Percentiles rank a stretch among this genome's conserved stretches.
phyloP scores from a whole-genome alignment of 306 rosid species.

The Purshia tridentata region DNA sequence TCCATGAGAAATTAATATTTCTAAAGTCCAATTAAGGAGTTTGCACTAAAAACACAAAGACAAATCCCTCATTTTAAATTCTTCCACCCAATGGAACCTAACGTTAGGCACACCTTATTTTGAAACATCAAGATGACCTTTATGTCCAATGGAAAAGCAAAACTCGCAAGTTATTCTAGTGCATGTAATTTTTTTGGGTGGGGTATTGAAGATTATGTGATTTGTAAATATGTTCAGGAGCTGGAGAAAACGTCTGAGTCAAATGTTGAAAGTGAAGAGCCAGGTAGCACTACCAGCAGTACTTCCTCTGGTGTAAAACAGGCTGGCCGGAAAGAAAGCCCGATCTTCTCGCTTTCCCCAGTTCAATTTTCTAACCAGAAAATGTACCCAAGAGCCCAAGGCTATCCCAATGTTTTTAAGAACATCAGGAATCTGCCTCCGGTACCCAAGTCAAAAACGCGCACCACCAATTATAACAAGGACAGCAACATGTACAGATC shows the following conservation, averaged over 20 bases:
- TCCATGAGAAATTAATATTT: no score
- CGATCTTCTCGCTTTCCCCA: slow-evolving; percentile 42
- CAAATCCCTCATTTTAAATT: no score
- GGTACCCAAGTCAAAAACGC: slow-evolving; percentile 45
- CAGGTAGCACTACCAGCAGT: slow-evolving; percentile 34
- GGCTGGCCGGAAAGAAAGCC: slow-evolving; percentile 41
- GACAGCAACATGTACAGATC: slow-evolving; percentile 37
- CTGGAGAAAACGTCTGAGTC: slow-evolving; percentile 24
- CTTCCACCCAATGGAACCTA: no score
- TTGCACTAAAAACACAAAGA: no score
- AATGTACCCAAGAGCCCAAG: slow-evolving; percentile 7
- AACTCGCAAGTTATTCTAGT: background rate
- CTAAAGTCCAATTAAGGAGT: no score
- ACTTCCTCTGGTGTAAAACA: slow-evolving; percentile 50
- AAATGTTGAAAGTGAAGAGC: slow-evolving; percentile 43
- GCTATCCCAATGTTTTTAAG: slow-evolving; percentile 26
- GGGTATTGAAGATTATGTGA: background rate
- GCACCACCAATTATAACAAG: slow-evolving; percentile 24
- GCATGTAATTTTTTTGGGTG: no score
- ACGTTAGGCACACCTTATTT: background rate
- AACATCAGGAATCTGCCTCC: slow-evolving; percentile 46
- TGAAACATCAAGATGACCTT: background rate
- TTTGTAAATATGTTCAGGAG: slow-evolving; percentile 35
- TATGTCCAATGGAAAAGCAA: background rate
- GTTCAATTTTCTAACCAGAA: slow-evolving; percentile 26